Evolutionary conservation across 2,329 filamentous ascomycete species (phyloP), one percentile per base, ranked within the genome.

Genomic region (Blastomyces silverae): DNA sequence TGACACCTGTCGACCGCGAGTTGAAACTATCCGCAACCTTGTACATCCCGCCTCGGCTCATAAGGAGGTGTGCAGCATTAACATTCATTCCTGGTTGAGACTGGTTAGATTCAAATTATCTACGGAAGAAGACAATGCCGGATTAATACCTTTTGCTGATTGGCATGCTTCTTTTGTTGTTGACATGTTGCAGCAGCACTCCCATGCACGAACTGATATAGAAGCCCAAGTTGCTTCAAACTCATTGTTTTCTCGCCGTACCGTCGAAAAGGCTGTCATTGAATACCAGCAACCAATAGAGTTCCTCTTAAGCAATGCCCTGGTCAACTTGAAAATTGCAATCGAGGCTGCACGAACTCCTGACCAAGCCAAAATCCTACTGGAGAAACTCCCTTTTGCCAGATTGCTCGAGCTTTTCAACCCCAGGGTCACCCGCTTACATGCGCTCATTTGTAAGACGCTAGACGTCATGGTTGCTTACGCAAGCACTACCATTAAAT

Each of bases 251-350:
- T 78, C 80, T 20, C 74, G 76, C 42, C 74, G 80, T 10, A 70
- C 82, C 61, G 76, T 87, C 52, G 80, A 83, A 65, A 76, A 76
- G 59, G 82, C 79, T 1, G 83, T 87, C 65, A 76, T 78, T 42
- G 79, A 79, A 50, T 87, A 87, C 66, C 85, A 87, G 70, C 75
- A 79, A 17, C 82, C 84, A 67, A 80, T 87, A 42, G 82, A 86
- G 65, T 79, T 79, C 1, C 79, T 84, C 3, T 70, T 88, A 48
- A 79, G 78, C 48, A 81, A 83, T 68, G 80, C 81, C 52, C 76
- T 88, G 13, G 72, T 74, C 52, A 81, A 82, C 3, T 75, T 87
- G 71, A 78, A 78, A 61, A 76, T 73, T 62, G 82, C 81, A 2
- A 71, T 87, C 11, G 73, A 74, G n/a, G 70, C 75, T 10, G 74